Conservation (phyloP, 768 basidiomycete genomes). For the Panus rudis region DNA sequence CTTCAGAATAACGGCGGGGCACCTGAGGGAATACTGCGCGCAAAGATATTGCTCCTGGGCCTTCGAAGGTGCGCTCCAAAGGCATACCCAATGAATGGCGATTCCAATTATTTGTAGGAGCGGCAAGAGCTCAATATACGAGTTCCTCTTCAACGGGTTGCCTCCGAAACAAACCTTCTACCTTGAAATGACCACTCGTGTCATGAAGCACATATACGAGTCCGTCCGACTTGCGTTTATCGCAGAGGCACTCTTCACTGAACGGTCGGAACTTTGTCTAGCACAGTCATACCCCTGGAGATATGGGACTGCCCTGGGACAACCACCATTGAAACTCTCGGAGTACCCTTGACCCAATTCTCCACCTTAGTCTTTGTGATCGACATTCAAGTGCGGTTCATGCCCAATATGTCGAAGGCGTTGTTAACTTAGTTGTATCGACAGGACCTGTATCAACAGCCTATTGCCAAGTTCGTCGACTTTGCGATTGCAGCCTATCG, state of each 20-base stretch:
- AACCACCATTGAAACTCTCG: slow-evolving; percentile 72
- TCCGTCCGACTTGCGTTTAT: no score
- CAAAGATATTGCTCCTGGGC: slow-evolving; percentile 69
- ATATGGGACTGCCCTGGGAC: slow-evolving; percentile 95
- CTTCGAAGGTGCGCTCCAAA: slow-evolving; percentile 49
- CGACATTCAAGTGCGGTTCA: slow-evolving; percentile 69
- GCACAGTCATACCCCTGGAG: slow-evolving; percentile 87
- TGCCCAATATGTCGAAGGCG: slow-evolving; percentile 1
- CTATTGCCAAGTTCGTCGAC: slow-evolving; percentile 75
- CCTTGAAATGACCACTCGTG: slow-evolving; percentile 78
- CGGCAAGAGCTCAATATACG: slow-evolving; percentile 87
- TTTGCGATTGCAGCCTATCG: slow-evolving; percentile 73
- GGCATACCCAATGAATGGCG: neutral
- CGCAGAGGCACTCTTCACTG: neutral
- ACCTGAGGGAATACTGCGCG: slow-evolving; percentile 31
- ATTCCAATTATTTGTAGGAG: slow-evolving; percentile 41
- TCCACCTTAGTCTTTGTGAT: slow-evolving; percentile 88
- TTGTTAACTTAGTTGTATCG: neutral
- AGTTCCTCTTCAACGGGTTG: slow-evolving; percentile 86
- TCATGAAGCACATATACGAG: slow-evolving; percentile 74
- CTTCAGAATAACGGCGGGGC: slow-evolving; percentile 9
- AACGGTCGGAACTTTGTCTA: slow-evolving; percentile 24
- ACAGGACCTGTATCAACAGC: slow-evolving; percentile 79
- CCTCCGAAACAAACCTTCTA: slow-evolving; percentile 83
- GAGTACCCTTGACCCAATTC: slow-evolving; percentile 69